These are phyloP conservation scores for Prunus fruticosa DNA, from an alignment of 306 rosid genomes.

Conservation along the genomic window DNA sequence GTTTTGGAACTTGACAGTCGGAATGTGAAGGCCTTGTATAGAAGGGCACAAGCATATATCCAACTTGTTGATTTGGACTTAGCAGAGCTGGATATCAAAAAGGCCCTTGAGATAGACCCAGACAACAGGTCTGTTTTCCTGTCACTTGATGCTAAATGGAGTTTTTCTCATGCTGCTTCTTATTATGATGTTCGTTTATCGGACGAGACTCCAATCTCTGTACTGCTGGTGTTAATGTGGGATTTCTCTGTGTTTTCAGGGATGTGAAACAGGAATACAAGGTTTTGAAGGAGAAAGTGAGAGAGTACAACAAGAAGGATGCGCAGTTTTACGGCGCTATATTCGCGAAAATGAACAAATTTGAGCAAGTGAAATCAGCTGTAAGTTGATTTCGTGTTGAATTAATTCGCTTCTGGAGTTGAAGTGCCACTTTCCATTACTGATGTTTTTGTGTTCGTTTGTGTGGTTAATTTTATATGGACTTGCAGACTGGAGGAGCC, in stretches of 20 bases:
- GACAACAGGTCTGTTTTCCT: slow-evolving; percentile 27
- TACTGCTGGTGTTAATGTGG: neutral
- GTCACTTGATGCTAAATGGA: too few species aligned
- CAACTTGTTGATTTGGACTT: slow-evolving; percentile 40
- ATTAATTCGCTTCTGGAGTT: too few species aligned
- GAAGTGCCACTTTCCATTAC: too few species aligned
- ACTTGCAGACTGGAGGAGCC: neutral
- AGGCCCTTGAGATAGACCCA: slow-evolving; percentile 43
- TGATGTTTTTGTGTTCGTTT: too few species aligned
- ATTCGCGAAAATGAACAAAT: slow-evolving; percentile 47
- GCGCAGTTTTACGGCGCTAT: slow-evolving; percentile 42
- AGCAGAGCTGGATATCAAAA: slow-evolving; percentile 46
- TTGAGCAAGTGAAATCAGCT: slow-evolving; percentile 31
- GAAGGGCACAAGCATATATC: slow-evolving; percentile 46
- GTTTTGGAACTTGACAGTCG: slow-evolving; percentile 36
- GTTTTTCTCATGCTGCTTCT: too few species aligned
- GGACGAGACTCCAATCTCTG: too few species aligned
- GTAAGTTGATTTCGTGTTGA: too few species aligned
- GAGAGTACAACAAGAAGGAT: slow-evolving; percentile 44
- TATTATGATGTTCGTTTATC: too few species aligned
- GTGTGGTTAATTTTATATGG: too few species aligned
- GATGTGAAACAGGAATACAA: slow-evolving; percentile 36
- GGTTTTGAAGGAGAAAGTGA: slow-evolving; percentile 32
- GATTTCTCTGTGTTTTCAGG: slow-evolving; percentile 1
- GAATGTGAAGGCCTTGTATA: slow-evolving; percentile 44